phyloP scores from a whole-genome alignment of 1,284 basidiomycete genomes.

The Gomphus sp. region DNA sequence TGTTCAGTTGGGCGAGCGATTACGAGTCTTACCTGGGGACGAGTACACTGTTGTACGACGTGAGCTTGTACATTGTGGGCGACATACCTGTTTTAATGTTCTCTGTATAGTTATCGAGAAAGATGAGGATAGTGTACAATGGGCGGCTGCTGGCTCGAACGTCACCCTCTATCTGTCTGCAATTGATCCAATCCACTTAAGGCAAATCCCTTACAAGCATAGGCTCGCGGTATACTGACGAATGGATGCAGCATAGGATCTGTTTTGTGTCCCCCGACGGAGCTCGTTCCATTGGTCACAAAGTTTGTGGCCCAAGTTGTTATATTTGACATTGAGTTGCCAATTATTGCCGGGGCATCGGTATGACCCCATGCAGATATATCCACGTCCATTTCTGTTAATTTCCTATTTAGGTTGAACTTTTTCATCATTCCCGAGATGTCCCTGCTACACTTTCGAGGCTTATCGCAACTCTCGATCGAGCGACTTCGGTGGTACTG shows the following conservation, averaged over 20 bases:
- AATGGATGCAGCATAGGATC: constrained; percentile 61
- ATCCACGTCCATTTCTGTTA: not conserved
- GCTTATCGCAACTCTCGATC: constrained; percentile 71
- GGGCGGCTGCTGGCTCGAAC: constrained; percentile 88
- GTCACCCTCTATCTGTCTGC: constrained; percentile 77
- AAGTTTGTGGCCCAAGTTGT: constrained; percentile 84
- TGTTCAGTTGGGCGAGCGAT: constrained; percentile 84
- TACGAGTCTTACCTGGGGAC: constrained; percentile 88
- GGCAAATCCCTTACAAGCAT: constrained; percentile 15
- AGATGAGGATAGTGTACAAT: constrained; percentile 72
- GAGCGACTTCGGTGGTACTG: constrained; percentile 62
- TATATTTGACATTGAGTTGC: constrained; percentile 87
- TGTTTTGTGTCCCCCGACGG: constrained; percentile 73
- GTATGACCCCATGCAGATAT: constrained; percentile 34
- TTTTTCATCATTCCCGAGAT: constrained; percentile 92
- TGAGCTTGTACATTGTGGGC: constrained; percentile 25
- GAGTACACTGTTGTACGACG: constrained; percentile 80
- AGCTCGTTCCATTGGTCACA: constrained; percentile 67
- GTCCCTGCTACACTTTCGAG: constrained; percentile 83
- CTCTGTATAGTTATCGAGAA: constrained; percentile 72
- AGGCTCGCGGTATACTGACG: not conserved
- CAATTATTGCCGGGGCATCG: constrained; percentile 82
- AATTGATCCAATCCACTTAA: constrained; percentile 80
- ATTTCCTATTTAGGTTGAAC: constrained; percentile 54
- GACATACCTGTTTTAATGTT: constrained; percentile 8